A percentile compares a stretch with the other conserved stretches of the same genome.
phyloP scores from a whole-genome alignment of 768 basidiomycete species.

The Hygrocybe coccinea region DNA sequence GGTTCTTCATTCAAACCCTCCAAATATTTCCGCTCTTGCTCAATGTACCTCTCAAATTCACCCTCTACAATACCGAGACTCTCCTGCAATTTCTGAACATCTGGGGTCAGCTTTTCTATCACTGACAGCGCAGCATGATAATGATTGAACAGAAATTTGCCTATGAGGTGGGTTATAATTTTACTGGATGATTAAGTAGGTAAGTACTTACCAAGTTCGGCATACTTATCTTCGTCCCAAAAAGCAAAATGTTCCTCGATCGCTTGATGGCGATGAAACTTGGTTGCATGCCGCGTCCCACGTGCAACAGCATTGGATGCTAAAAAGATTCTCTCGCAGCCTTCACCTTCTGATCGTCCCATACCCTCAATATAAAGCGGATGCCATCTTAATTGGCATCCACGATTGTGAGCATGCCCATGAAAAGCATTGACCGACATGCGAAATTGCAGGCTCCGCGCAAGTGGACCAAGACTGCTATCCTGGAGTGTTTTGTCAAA shows the following conservation, averaged over 20 bases:
- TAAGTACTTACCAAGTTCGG: conserved; percentile 1
- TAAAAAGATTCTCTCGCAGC: conserved; percentile 16
- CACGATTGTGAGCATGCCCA: conserved; percentile 18
- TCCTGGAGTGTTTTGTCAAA: conserved; percentile 18
- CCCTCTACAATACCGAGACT: not conserved
- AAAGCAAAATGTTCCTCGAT: conserved; percentile 8
- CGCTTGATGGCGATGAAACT: conserved; percentile 12
- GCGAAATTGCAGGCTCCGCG: conserved; percentile 5
- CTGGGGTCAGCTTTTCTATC: not conserved
- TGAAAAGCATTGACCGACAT: conserved; percentile 18
- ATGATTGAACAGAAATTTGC: conserved; percentile 5
- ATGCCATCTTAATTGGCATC: conserved; percentile 19
- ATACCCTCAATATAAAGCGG: conserved; percentile 18
- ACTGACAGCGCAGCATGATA: not conserved
- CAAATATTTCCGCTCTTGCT: no score
- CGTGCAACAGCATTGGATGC: conserved; percentile 19
- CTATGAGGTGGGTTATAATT: not conserved
- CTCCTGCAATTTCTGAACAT: not conserved
- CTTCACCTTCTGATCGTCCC: conserved; percentile 19
- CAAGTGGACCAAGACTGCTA: conserved; percentile 15
- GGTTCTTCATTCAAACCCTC: no score
- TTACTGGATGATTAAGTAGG: not conserved
- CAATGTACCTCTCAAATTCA: no score
- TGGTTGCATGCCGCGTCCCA: conserved; percentile 10
- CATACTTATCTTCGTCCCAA: conserved; percentile 11